A percentile compares a stretch with the other conserved stretches of the same genome.
phyloP scores from a whole-genome alignment of 805 yeast species.

The Maudiozyma bulderi region DNA sequence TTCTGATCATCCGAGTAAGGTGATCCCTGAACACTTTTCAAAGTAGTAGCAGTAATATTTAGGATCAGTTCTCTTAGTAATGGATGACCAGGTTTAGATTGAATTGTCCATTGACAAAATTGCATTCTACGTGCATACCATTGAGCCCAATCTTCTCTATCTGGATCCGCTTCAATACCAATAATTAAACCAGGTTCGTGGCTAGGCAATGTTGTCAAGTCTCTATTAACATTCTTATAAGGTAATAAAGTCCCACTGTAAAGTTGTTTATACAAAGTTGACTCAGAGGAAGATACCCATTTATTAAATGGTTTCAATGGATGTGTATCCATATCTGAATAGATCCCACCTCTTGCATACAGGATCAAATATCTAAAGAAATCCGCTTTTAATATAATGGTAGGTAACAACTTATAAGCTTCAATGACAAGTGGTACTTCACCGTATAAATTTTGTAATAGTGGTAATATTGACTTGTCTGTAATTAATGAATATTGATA shows the following conservation, averaged over 20 bases:
- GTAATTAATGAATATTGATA: conserved; percentile 58
- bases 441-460: conserved; percentile 47
- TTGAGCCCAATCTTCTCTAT: conserved; percentile 83
- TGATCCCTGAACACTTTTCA: conserved; percentile 27
- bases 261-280: background rate
- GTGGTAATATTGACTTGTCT: conserved; percentile 54
- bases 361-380: conserved; percentile 83
- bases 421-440: conserved; percentile 66
- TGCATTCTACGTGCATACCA: conserved; percentile 92
- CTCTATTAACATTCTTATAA: background rate
- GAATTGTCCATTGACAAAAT: conserved; percentile 95
- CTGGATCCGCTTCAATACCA: conserved; percentile 97
- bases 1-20: background rate
- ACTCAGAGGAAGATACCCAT: conserved; percentile 58
- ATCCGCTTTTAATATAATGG: conserved; percentile 78
- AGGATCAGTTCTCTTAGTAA: conserved; percentile 71
- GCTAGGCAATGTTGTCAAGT: too few species aligned
- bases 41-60: conserved; percentile 66
- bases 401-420: conserved; percentile 74
- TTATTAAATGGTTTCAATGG: conserved; percentile 58
- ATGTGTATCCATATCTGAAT: conserved; percentile 82
- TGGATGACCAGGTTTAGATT: conserved; percentile 87
- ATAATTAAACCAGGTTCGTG: conserved; percentile 62
- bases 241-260: background rate
- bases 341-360: conserved; percentile 87